These are phyloP conservation scores for Aspergillus terreus DNA, from an alignment of 2,329 filamentous ascomycete species.

Conservation along the genomic window DNA sequence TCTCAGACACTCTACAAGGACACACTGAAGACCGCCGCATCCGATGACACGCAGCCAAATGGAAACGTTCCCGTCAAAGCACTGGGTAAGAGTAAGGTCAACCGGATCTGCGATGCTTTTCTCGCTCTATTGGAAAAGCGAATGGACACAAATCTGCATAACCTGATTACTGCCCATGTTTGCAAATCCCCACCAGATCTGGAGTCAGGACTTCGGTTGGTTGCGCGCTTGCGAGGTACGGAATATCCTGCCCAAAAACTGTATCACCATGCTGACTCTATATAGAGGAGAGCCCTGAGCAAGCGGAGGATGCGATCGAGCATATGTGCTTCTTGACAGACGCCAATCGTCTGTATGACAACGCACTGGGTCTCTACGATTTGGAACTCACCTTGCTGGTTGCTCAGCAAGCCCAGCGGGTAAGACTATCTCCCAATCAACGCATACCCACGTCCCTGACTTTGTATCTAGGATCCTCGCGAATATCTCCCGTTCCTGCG, in stretches of 20 bases:
- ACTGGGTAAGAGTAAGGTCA: constrained; percentile 62
- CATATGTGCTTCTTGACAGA: constrained; percentile 98
- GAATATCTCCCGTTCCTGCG: constrained; percentile 96
- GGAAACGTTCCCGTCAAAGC: constrained; percentile 17
- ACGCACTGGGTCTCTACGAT: constrained; percentile 85
- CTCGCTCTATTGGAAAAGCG: constrained; percentile 62
- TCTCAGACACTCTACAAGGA: constrained; percentile 91
- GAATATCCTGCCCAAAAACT: neutral
- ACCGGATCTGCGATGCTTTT: constrained; percentile 82
- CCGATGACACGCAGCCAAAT: constrained; percentile 22
- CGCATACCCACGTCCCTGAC: constrained; percentile 8
- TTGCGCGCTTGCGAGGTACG: constrained; percentile 63
- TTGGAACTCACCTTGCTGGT: constrained; percentile 85
- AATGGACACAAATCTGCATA: constrained; percentile 69
- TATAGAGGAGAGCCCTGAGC: constrained; percentile 58
- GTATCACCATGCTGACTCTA: constrained; percentile 12
- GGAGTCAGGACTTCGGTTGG: constrained; percentile 75
- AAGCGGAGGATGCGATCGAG: constrained; percentile 85
- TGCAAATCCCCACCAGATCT: constrained; percentile 90
- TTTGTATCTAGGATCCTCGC: constrained; percentile 64
- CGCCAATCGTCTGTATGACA: constrained; percentile 85
- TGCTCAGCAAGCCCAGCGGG: constrained; percentile 89
- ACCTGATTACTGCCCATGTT: constrained; percentile 89
- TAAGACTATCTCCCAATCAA: constrained; percentile 18
- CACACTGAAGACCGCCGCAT: constrained; percentile 56